Evolutionary conservation across 352 stramenopile species (phyloP), one percentile per base, ranked within the genome.

Genomic region (Pythium periplocum): DNA sequence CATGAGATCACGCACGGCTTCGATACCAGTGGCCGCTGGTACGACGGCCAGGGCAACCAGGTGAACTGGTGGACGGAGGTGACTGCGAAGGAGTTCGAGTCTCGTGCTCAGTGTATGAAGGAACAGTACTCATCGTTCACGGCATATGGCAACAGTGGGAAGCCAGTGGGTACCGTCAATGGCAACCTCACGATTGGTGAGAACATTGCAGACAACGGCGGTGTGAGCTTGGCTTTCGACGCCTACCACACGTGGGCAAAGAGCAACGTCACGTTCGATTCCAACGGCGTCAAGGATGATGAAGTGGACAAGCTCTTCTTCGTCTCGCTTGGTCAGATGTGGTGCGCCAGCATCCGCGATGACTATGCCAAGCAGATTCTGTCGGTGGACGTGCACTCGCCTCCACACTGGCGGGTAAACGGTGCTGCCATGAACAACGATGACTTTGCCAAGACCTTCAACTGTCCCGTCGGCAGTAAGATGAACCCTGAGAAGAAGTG

Each of bases 1-100:
- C 93, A 98, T 61, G 93, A 98, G 68, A 94, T 98, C 62, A 96
- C 86, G 5, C 93, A 98, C 54, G 93, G 90, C 1, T 98, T 97
- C 55, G 93, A 98, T 62, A 87, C 92, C 53, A 83, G 90, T 56
- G 93, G 92, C 40, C 71, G 79, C 5, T 86, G 96, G 43, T 96
- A 82, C 47, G 75, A 92, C 46, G 85, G 62, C 31, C 57, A 83
- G 38, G 93, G 93, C n/a, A 96, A 95, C 49, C 80, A 95, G 66
- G 73, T 87, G 8, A 73, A 90, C 61, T 98, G 93, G 91, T 98
- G 93, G 92, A 95, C 81, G 3, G 37, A 75, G 31, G 65, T 70
- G 33, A 95, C 95, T 8, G 68, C 51, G 32, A 57, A 61, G 11
- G 77, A 88, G 47, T 98, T 93, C 52, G 51, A 86, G 31, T 40